Conservation (phyloP, 176 grass and related monocot genomes). For the Oryza officinalis region DNA sequence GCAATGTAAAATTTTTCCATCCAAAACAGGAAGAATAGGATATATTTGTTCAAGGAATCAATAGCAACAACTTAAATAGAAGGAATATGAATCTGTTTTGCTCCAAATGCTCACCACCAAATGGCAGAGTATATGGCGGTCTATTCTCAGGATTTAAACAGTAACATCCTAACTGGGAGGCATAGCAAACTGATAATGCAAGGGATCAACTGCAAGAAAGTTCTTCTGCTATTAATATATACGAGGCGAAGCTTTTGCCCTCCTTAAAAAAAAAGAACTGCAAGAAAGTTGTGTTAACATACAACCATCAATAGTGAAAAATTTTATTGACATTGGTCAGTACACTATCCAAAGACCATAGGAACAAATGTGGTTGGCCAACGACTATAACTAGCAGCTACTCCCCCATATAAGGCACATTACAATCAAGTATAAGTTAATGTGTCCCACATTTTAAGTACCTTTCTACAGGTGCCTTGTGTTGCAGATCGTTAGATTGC, state of each 20-base stretch:
- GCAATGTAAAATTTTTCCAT: not conserved
- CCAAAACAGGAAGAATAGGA: not conserved
- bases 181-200: not conserved
- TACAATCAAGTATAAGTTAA: constrained; percentile 3
- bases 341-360: constrained; percentile 7
- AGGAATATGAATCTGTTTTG: not conserved
- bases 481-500: too few species aligned
- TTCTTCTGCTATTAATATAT: too few species aligned
- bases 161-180: not conserved
- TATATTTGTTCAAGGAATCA: constrained; percentile 16
- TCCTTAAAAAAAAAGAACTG: too few species aligned
- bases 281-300: constrained; percentile 29
- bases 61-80: constrained; percentile 6
- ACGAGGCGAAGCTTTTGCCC: too few species aligned
- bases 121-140: not conserved
- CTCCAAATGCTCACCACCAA: not conserved
- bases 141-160: not conserved
- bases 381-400: not conserved
- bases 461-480: too few species aligned
- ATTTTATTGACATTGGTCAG: not conserved
- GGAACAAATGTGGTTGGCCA: not conserved
- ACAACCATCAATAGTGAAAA: constrained; percentile 10
- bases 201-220: not conserved
- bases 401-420: not conserved
- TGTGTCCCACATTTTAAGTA: not conserved